Percentiles rank a stretch among this genome's conserved stretches.
Evolutionary conservation across 345 rosid genomes (phyloP).

Genomic region (Populus tremula): DNA sequence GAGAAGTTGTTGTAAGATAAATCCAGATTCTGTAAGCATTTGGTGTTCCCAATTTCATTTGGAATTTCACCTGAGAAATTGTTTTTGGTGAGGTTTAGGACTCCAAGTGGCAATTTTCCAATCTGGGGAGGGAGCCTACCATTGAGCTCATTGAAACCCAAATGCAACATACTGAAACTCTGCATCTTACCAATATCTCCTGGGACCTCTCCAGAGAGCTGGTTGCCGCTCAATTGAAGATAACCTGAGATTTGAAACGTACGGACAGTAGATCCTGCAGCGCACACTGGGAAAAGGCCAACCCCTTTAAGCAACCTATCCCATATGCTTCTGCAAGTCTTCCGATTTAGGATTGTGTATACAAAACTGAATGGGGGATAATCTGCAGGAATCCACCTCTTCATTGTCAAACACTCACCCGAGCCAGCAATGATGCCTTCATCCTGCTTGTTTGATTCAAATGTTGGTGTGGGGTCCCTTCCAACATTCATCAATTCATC

Average conservation of each 20-base stretch:
- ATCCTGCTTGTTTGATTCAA: slow-evolving; percentile 41
- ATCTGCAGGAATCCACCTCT: slow-evolving; percentile 93
- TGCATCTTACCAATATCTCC: slow-evolving; percentile 54
- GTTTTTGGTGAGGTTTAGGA: slow-evolving; percentile 65
- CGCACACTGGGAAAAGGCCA: slow-evolving; percentile 63
- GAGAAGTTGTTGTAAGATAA: slow-evolving; percentile 81
- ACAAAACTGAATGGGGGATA: slow-evolving; percentile 84
- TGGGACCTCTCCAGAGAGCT: slow-evolving; percentile 64
- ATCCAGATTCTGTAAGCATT: slow-evolving; percentile 76
- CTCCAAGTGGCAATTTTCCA: slow-evolving; percentile 61
- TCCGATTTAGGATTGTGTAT: slow-evolving; percentile 58
- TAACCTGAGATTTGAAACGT: slow-evolving; percentile 61
- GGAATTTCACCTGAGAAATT: slow-evolving; percentile 68
- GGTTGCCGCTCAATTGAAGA: slow-evolving; percentile 74
- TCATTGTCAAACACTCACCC: slow-evolving; percentile 76
- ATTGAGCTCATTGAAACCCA: slow-evolving; percentile 55
- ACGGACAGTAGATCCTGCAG: slow-evolving; percentile 33
- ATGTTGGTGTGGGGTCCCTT: slow-evolving; percentile 48
- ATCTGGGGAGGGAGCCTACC: slow-evolving; percentile 63
- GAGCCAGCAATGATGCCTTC: slow-evolving; percentile 50
- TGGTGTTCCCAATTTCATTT: slow-evolving; percentile 50
- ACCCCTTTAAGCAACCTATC: slow-evolving; percentile 61
- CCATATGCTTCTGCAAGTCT: slow-evolving; percentile 76
- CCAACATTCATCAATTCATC: slow-evolving; percentile 62
- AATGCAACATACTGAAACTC: slow-evolving; percentile 62